A percentile compares a stretch with the other conserved stretches of the same genome.
Evolutionary conservation across 345 rosid genomes (phyloP).

Genomic region (Bruguiera parviflora): DNA sequence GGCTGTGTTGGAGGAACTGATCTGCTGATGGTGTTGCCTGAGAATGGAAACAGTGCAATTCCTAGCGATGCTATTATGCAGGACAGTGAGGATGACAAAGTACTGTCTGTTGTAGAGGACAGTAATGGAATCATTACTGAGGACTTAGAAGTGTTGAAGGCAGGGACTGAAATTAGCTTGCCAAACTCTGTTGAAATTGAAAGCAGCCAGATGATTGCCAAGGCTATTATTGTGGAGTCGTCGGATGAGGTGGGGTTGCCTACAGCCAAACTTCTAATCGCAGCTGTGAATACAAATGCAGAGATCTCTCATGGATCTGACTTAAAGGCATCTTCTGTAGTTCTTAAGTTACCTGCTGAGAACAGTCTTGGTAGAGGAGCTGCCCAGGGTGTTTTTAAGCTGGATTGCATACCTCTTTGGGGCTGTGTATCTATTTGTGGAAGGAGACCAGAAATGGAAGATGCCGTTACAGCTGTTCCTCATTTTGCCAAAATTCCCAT

Average conservation of each 20-base stretch:
- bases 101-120: constrained; percentile 47
- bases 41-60: constrained; percentile 16
- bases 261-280: constrained; percentile 52
- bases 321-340: constrained; percentile 49
- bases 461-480: constrained; percentile 24
- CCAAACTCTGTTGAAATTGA: constrained; percentile 43
- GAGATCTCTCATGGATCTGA: constrained; percentile 39
- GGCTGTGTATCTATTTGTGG: constrained; percentile 27
- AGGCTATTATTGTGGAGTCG: constrained; percentile 61
- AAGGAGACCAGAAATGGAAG: constrained; percentile 32
- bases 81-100: constrained; percentile 59
- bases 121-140: constrained; percentile 41
- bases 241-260: constrained; percentile 58
- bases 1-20: constrained; percentile 6
- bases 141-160: constrained; percentile 54
- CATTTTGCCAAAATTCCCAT: constrained; percentile 25
- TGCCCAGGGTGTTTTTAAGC: constrained; percentile 18
- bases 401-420: constrained; percentile 27
- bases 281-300: constrained; percentile 42
- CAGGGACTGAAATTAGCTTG: constrained; percentile 50
- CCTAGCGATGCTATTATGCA: constrained; percentile 34
- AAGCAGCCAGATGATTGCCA: constrained; percentile 48
- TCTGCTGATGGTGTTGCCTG: constrained; percentile 4
- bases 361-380: constrained; percentile 32
- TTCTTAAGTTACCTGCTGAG: constrained; percentile 58